Conservation (phyloP, 2,329 filamentous ascomycete species). For the Juglanconis sp. region DNA sequence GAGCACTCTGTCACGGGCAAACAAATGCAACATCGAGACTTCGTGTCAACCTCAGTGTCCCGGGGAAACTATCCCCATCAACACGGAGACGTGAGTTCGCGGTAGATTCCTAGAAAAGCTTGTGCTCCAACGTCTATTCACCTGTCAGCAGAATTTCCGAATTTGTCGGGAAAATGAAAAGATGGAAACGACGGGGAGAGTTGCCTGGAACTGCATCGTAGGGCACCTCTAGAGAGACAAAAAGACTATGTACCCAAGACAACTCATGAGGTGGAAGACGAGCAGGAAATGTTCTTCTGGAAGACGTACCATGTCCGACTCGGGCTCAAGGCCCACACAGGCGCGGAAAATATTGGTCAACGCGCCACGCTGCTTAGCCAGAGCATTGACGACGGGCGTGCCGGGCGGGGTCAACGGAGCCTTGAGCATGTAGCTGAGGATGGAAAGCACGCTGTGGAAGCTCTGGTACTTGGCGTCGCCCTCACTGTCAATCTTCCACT, state of each 20-base stretch:
- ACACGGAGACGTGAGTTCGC: neutral
- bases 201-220: no score
- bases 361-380: slow-evolving; percentile 92
- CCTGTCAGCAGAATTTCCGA: neutral
- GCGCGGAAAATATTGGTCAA: slow-evolving; percentile 98
- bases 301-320: slow-evolving; percentile 86
- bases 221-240: no score
- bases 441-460: slow-evolving; percentile 95
- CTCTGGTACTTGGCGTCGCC: slow-evolving; percentile 71
- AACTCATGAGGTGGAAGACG: slow-evolving; percentile 24
- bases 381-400: slow-evolving; percentile 90
- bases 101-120: slow-evolving; percentile 9
- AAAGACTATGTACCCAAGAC: no score
- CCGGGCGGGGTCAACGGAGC: slow-evolving; percentile 91
- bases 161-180: neutral
- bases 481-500: slow-evolving; percentile 69
- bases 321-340: slow-evolving; percentile 92
- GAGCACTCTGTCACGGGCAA: no score
- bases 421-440: slow-evolving; percentile 99
- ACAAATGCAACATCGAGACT: no score
- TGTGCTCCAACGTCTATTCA: slow-evolving; percentile 14
- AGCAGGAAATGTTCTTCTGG: slow-evolving; percentile 96
- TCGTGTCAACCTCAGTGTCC: no score
- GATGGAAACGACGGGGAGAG: neutral
- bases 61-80: neutral